Evolutionary conservation across 2,329 filamentous ascomycete species (phyloP), one percentile per base, ranked within the genome.

Genomic region (Fusarium avenaceum): DNA sequence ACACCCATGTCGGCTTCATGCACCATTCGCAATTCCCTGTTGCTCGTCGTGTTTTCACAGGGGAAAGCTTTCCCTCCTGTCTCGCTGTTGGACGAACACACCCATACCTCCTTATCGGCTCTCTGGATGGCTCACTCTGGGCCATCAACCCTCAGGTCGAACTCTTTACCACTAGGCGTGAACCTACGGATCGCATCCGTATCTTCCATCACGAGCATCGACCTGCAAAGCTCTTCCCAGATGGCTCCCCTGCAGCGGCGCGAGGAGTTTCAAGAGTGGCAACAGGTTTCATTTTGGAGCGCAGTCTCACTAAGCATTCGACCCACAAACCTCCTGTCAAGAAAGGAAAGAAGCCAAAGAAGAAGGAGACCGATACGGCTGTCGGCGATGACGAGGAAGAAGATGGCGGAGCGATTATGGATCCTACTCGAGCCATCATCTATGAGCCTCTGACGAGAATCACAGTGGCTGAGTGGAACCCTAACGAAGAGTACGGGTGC

Each of bases 381-480:
- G 74, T 76, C 4, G 69, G 70, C 1, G 76, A 77, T 5, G 78
- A 80, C 6, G 77, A 78, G 13, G 79, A 77, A 11, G 77, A 77
- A 30, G 35, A 38, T 9, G 74, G 70, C 6, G 72, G 67, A 13
- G 74, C 72, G 44, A 63, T 76, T 28, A 73, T 75, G 63, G 80
- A 79, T 49, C 77, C 82, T 1, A 80, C 80, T 6, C 79, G 83
- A 38, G 81, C 81, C 6, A 79, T 85, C 6, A 81, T 90, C 13
- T 85, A 89, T 70, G 90, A 92, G 57, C 85, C 90, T 47, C 80
- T 85, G 65, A 90, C 87, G 11, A 84, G 89, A 46, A 80, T 92
- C 66, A 88, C 88, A 7, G 81, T 84, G 3, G 79, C 90, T 24
- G 84, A 85, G 40, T 92, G 90, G 90, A 92, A 92, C 72, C 88